phyloP scores from a whole-genome alignment of 164 flowering plant species.

The Vitis cinerea region DNA sequence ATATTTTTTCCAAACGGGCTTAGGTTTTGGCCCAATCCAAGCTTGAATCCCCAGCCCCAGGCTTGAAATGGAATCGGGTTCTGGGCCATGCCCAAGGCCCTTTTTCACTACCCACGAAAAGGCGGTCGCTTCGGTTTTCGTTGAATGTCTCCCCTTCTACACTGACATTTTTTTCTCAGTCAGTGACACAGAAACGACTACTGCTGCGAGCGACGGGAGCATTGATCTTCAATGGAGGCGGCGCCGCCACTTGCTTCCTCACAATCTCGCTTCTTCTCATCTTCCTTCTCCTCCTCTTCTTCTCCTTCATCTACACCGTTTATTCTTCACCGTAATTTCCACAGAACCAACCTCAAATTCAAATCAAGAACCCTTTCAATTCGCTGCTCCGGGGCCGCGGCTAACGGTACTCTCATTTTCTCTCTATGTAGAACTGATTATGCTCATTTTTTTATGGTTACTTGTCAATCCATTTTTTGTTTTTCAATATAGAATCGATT shows the following conservation, averaged over 20 bases:
- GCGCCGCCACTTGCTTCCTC: slow-evolving; percentile 23
- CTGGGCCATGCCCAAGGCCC: no score
- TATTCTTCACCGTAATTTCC: slow-evolving; percentile 5
- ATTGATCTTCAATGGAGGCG: slow-evolving; percentile 34
- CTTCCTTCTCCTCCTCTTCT: slow-evolving; percentile 16
- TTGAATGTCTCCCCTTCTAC: no score
- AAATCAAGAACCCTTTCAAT: slow-evolving; percentile 32
- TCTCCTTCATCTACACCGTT: slow-evolving; percentile 6
- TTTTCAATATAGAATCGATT: neutral
- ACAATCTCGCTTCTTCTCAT: neutral
- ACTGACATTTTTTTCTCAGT: no score
- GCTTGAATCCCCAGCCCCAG: no score
- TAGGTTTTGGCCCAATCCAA: no score
- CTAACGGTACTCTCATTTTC: slow-evolving; percentile 36
- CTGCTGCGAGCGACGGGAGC: slow-evolving; percentile 15
- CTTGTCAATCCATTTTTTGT: neutral
- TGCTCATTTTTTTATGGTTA: neutral
- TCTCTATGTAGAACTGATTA: neutral
- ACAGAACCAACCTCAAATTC: slow-evolving; percentile 25
- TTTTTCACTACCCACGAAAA: no score
- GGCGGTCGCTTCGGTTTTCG: no score
- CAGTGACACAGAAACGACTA: neutral
- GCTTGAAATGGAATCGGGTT: no score
- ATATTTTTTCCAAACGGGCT: no score
- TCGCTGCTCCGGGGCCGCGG: slow-evolving; percentile 48